Conservation (phyloP, 2,329 filamentous ascomycete species). For the Aureobasidium sp. region DNA sequence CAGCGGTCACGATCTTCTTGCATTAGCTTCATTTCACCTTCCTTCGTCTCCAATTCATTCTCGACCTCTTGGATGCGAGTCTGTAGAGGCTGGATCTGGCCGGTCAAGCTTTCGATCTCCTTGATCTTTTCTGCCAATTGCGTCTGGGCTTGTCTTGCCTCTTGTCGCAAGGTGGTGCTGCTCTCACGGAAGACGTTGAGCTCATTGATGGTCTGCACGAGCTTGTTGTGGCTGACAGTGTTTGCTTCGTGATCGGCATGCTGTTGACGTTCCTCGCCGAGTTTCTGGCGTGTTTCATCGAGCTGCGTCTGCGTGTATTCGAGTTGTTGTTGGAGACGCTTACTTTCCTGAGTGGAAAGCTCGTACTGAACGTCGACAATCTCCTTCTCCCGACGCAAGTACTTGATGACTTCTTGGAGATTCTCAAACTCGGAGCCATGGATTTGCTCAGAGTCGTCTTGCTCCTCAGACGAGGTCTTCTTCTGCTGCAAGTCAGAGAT, state of each 20-base stretch:
- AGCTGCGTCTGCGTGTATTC: conserved; percentile 81
- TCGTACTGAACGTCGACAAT: conserved; percentile 96
- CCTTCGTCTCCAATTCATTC: conserved; percentile 68
- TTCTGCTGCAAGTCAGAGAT: conserved; percentile 78
- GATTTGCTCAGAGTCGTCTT: conserved; percentile 38
- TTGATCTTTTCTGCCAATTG: conserved; percentile 66
- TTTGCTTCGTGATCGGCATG: conserved; percentile 65
- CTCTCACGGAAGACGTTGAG: conserved; percentile 94
- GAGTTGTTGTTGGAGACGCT: conserved; percentile 81
- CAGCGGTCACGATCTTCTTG: conserved; percentile 88
- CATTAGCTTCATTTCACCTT: conserved; percentile 80
- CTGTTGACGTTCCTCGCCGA: conserved; percentile 78
- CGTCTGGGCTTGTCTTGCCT: conserved; percentile 69
- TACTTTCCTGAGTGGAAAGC: conserved; percentile 76
- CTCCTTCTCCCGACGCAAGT: conserved; percentile 90
- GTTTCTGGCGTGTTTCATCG: conserved; percentile 78
- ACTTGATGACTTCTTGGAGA: conserved; percentile 83
- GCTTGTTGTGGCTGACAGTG: conserved; percentile 73
- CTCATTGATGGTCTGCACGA: conserved; percentile 92
- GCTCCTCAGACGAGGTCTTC: conserved; percentile 49
- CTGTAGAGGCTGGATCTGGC: conserved; percentile 73
- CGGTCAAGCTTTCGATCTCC: conserved; percentile 65
- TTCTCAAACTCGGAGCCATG: conserved; percentile 45
- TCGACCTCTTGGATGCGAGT: conserved; percentile 73
- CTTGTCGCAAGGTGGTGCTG: conserved; percentile 80